A percentile compares a stretch with the other conserved stretches of the same genome.
phyloP scores from a whole-genome alignment of 2,329 filamentous ascomycete species.

The Penicillium sp. region DNA sequence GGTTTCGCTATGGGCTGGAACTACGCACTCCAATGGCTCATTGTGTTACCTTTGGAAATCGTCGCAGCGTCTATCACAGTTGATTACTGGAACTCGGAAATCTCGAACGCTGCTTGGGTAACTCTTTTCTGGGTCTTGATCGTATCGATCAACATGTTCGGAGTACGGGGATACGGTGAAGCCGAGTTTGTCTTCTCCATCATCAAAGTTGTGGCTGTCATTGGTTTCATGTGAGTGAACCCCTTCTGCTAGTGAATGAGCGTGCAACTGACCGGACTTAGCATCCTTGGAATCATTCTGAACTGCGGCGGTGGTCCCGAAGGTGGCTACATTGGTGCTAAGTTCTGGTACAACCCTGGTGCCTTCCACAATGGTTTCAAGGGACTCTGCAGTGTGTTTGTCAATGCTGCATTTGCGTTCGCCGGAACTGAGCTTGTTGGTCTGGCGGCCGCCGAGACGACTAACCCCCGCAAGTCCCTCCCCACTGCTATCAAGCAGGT shows the following conservation, averaged over 20 bases:
- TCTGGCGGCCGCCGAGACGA: conserved; percentile 57
- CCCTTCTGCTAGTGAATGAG: background rate
- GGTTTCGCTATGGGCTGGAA: conserved; percentile 96
- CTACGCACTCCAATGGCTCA: conserved; percentile 84
- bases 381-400: conserved; percentile 61
- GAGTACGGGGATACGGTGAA: conserved; percentile 83
- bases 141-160: conserved; percentile 78
- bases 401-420: conserved; percentile 61
- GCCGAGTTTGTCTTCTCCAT: conserved; percentile 84
- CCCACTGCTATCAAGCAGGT: conserved; percentile 89
- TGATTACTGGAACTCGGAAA: conserved; percentile 66
- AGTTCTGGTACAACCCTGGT: conserved; percentile 74
- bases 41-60: conserved; percentile 78
- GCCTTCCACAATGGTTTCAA: conserved; percentile 66
- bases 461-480: conserved; percentile 63
- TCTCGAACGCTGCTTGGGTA: conserved; percentile 73
- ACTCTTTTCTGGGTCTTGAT: conserved; percentile 75
- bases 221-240: conserved; percentile 73
- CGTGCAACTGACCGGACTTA: conserved; percentile 33
- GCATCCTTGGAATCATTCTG: conserved; percentile 78
- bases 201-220: conserved; percentile 78
- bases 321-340: conserved; percentile 73
- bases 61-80: conserved; percentile 83
- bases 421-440: conserved; percentile 61
- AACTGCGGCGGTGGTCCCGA: conserved; percentile 74